Evolutionary conservation across 768 basidiomycete genomes (phyloP), one percentile per base, ranked within the genome.

Genomic region (Clitopilus passeckerianus): DNA sequence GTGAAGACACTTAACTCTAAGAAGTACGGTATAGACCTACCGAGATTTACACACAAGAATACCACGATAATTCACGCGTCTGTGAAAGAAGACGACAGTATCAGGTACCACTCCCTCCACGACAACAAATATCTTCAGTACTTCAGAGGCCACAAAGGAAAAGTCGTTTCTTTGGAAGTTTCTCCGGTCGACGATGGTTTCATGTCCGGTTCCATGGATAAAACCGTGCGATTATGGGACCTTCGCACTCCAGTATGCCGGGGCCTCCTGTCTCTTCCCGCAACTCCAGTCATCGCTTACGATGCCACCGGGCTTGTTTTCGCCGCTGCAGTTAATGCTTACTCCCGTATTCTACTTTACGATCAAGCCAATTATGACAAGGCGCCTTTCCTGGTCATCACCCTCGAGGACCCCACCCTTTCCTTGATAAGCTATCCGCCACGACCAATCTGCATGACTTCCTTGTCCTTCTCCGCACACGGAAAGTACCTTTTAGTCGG

Each of bases 41-140:
- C 95, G 20, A 86, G 96, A 2, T 97, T 98, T 67, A 98, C 96
- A 0, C 97, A 98, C 76, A 91, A 91, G 69, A 87, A 84, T 64
- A 85, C 86, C 0, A 85, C 89, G 2, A 88, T 98, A 53, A 70
- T 98, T 2, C 86, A 98, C 67, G 91, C 95, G 7, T 95, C 93
- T 5, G 98, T 95, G 16, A 98, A 96, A 71, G 91, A 91, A 71
- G 92, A 98, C 71, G 93, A 98, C 69, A 94, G 91, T 0, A 84
- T 98, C 64, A 86, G 97, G 50, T 98, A 98, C 72, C 93, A 96
- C 66, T 95, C 93, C 1, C 71, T 96, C 54, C 94, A 98, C 72
- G 94, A 96, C 81, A 98, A 97, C 80, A 93, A 90, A 70, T 99
- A 95, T 71, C 75, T 98, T 33, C 86, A 90, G 63, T 99, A 99